A percentile compares a stretch with the other conserved stretches of the same genome.
Evolutionary conservation across 345 rosid species (phyloP).

Genomic region (Bruguiera sexangula): DNA sequence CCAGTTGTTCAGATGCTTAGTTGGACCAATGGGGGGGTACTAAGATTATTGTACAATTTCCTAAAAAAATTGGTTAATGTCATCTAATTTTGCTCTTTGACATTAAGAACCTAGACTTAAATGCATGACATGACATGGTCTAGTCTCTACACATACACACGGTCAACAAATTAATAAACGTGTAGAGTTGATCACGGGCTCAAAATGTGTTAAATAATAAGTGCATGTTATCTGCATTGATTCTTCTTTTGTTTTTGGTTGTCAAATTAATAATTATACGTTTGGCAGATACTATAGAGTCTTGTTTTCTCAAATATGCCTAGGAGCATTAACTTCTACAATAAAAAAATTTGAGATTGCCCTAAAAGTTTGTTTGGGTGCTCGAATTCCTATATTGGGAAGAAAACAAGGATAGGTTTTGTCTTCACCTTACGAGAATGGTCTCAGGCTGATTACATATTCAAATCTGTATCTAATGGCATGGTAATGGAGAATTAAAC

Average conservation of each 20-base stretch:
- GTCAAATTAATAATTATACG: background rate
- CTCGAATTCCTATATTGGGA: background rate
- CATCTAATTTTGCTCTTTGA: too few relatives aligned
- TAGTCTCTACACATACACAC: background rate
- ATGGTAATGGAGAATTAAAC: background rate
- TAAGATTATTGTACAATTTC: too few relatives aligned
- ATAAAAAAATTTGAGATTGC: background rate
- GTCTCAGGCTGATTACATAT: slow-evolving; percentile 3
- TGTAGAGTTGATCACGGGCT: slow-evolving; percentile 24
- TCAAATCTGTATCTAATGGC: background rate
- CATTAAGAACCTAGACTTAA: background rate
- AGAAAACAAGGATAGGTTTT: background rate
- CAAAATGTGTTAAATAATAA: slow-evolving; percentile 8
- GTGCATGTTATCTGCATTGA: background rate
- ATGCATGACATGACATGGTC: background rate
- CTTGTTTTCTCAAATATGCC: background rate
- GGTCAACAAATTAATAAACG: slow-evolving; percentile 4
- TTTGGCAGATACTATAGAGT: background rate
- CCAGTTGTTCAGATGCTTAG: too few relatives aligned
- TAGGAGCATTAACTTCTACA: background rate
- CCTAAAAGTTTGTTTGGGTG: slow-evolving; percentile 6
- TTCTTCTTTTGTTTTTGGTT: background rate
- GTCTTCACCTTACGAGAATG: background rate
- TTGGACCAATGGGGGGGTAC: too few relatives aligned
- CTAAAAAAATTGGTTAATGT: too few relatives aligned